These are phyloP conservation scores for Cyclanthera cordifolia DNA, from an alignment of 306 rosid genomes.

Conservation along the genomic window DNA sequence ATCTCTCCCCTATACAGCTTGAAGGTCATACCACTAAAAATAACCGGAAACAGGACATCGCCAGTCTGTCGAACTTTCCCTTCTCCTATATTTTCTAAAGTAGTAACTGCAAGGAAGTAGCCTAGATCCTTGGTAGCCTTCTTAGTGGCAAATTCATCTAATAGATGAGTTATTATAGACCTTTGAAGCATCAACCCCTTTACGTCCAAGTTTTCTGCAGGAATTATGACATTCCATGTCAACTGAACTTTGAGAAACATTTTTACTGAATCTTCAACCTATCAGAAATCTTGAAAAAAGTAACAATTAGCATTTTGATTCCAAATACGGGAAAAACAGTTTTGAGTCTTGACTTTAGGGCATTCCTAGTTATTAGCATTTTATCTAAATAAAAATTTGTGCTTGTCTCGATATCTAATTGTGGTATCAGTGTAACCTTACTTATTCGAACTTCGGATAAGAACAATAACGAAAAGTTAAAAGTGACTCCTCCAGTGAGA, in stretches of 20 bases:
- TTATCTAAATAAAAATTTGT: not conserved
- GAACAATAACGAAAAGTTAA: not conserved
- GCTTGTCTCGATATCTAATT: not conserved
- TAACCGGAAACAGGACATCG: conserved; percentile 71
- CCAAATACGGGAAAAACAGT: not conserved
- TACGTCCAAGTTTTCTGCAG: conserved; percentile 50
- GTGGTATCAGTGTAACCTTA: not conserved
- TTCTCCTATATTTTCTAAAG: conserved; percentile 60
- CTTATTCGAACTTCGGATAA: not conserved
- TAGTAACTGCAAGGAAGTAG: conserved; percentile 57
- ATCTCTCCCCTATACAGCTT: conserved; percentile 74
- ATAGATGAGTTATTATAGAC: conserved; percentile 42
- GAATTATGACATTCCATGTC: conserved; percentile 63
- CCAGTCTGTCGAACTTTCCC: conserved; percentile 76
- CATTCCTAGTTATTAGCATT: not conserved
- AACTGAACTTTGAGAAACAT: conserved; percentile 72
- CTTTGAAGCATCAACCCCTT: conserved; percentile 60
- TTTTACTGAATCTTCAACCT: conserved; percentile 15
- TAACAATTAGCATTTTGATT: not conserved
- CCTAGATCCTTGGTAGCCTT: conserved; percentile 70
- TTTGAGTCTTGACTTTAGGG: not conserved
- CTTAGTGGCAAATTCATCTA: conserved; percentile 51
- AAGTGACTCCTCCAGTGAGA: not conserved
- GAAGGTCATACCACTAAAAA: conserved; percentile 56
- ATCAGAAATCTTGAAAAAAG: conserved; percentile 13